Conservation (phyloP, 2,329 filamentous ascomycete genomes). For the Talaromyces sp. region DNA sequence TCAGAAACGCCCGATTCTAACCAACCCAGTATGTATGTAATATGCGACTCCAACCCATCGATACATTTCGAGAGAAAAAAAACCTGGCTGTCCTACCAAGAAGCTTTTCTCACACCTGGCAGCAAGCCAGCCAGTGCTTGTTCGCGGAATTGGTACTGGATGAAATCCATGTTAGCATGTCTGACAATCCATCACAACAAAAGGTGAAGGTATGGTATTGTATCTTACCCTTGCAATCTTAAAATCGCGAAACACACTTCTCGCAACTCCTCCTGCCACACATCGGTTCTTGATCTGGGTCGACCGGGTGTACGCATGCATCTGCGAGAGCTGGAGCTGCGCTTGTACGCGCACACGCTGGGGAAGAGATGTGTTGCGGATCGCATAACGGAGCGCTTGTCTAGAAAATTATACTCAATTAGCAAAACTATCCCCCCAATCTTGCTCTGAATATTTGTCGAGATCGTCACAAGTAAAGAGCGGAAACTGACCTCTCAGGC, state of each 20-base stretch:
- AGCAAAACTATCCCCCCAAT: background rate
- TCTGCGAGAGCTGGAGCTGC: conserved; percentile 86
- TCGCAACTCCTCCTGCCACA: conserved; percentile 81
- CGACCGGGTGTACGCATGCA: conserved; percentile 91
- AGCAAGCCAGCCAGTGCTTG: conserved; percentile 80
- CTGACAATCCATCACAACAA: background rate
- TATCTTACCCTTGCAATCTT: conserved; percentile 81
- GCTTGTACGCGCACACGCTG: conserved; percentile 80
- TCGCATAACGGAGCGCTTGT: conserved; percentile 78
- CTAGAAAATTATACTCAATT: background rate
- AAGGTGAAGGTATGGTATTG: background rate
- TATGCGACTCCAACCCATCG: background rate
- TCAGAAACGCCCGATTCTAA: conserved; percentile 3
- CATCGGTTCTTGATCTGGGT: conserved; percentile 95
- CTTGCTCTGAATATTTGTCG: background rate
- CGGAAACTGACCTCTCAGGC: conserved; percentile 67
- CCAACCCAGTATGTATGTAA: background rate
- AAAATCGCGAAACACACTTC: conserved; percentile 90
- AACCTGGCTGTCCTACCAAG: conserved; percentile 64
- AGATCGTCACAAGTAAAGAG: background rate
- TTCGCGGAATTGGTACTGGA: conserved; percentile 85
- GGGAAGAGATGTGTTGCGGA: conserved; percentile 85
- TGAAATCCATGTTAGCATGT: conserved; percentile 9
- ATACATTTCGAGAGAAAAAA: background rate
- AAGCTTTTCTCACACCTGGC: conserved; percentile 92